Percentiles rank a stretch among this genome's conserved stretches.
phyloP scores from a whole-genome alignment of 331 rosid genomes.

The Malus hybrid region DNA sequence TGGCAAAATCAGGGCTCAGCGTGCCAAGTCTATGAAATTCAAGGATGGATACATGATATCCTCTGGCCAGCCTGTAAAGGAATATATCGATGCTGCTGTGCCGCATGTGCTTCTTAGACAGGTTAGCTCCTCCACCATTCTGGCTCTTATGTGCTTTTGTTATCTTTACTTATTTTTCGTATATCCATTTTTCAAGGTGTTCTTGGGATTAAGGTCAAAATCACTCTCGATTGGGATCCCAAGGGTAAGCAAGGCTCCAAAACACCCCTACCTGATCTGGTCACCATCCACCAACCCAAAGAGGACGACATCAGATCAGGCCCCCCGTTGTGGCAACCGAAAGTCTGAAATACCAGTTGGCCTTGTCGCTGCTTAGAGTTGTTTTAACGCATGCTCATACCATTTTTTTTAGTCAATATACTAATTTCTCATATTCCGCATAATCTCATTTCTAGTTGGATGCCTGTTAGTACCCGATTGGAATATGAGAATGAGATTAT shows the following conservation, averaged over 20 bases:
- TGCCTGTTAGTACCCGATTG: no score
- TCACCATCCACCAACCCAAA: conserved; percentile 30
- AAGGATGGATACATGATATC: conserved; percentile 60
- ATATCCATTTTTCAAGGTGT: conserved; percentile 26
- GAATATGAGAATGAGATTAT: no score
- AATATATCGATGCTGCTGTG: conserved; percentile 45
- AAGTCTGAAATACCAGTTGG: background rate
- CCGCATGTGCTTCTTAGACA: conserved; percentile 54
- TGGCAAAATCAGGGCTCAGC: conserved; percentile 54
- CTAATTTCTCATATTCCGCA: no score
- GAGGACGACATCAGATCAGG: conserved; percentile 18
- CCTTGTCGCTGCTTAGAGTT: conserved; percentile 14
- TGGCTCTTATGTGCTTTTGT: background rate
- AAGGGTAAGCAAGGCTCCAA: conserved; percentile 42
- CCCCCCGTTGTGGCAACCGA: conserved; percentile 9
- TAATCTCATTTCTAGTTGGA: no score
- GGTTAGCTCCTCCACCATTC: conserved; percentile 19
- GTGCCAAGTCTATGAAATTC: conserved; percentile 49
- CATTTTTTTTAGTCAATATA: background rate
- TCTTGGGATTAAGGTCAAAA: conserved; percentile 49
- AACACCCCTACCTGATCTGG: conserved; percentile 40
- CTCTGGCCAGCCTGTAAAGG: conserved; percentile 46
- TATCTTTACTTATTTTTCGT: background rate
- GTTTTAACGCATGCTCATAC: background rate
- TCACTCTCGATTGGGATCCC: conserved; percentile 49